Percentiles rank a stretch among this genome's conserved stretches.
These are phyloP conservation scores for Trypanosoma mega DNA, from an alignment of 208 protist genomes.

Conservation along the genomic window DNA sequence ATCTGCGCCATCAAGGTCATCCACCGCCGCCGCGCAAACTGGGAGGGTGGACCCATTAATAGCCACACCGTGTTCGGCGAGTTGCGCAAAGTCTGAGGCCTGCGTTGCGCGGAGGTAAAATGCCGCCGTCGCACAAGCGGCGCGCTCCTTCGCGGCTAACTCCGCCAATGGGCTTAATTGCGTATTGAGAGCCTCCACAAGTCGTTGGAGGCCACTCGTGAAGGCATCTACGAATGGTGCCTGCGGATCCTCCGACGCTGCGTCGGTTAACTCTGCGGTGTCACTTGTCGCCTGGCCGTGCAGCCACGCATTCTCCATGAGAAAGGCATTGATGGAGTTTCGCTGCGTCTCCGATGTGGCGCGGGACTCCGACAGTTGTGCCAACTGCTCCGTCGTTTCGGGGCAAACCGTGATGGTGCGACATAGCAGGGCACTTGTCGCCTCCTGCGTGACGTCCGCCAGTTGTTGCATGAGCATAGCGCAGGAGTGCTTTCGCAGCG, in stretches of 20 bases:
- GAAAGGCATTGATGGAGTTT: conserved; percentile 35
- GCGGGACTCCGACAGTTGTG: conserved; percentile 25
- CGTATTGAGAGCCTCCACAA: conserved; percentile 11
- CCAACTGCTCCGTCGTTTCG: conserved; percentile 12
- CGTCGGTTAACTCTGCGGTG: too few relatives aligned
- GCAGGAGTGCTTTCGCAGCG: conserved; percentile 22
- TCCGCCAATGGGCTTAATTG: neutral
- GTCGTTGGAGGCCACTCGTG: neutral
- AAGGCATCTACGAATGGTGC: conserved; percentile 10
- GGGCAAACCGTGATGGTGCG: conserved; percentile 11
- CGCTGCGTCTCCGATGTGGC: conserved; percentile 34
- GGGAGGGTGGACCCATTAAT: neutral
- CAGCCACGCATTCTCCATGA: conserved; percentile 50
- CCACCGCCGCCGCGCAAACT: neutral
- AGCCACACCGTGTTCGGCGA: neutral
- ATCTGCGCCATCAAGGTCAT: neutral
- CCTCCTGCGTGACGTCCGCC: conserved; percentile 1
- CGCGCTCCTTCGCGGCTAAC: conserved; percentile 5
- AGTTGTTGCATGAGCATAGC: conserved; percentile 7
- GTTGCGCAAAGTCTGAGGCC: neutral
- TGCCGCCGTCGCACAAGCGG: conserved; percentile 4
- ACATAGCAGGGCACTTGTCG: conserved; percentile 4
- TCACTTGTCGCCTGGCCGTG: conserved; percentile 41
- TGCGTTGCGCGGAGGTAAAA: conserved; percentile 16
- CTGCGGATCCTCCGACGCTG: conserved; percentile 13